Percentiles rank a stretch among this genome's conserved stretches.
Conservation (phyloP, 2,329 filamentous ascomycete species). For the Domatiomyces globalis region DNA sequence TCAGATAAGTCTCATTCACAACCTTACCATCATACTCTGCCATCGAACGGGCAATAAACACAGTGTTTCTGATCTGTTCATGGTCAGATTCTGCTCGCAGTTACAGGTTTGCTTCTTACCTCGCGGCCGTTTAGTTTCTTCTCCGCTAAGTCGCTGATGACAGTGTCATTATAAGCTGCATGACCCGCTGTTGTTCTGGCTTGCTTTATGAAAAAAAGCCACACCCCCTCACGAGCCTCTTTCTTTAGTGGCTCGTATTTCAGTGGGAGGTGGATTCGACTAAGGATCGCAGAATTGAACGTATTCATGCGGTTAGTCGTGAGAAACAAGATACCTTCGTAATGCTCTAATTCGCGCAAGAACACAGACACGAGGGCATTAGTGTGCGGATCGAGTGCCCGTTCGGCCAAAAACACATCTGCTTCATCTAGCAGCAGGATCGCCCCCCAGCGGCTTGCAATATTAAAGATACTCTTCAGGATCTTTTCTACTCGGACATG, state of each 20-base stretch:
- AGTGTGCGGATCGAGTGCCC: constrained; percentile 11
- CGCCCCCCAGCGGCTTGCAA: constrained; percentile 26
- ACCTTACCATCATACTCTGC: too few species aligned
- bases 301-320: constrained; percentile 53
- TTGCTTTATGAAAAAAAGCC: constrained; percentile 7
- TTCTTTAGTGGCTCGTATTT: constrained; percentile 38
- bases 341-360: constrained; percentile 25
- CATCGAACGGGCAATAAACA: too few species aligned
- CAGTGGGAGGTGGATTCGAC: constrained; percentile 70
- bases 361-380: constrained; percentile 23
- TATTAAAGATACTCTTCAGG: constrained; percentile 25
- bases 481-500: constrained; percentile 29
- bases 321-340: constrained; percentile 32
- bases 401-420: constrained; percentile 20
- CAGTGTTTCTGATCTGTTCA: too few species aligned
- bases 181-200: too few species aligned
- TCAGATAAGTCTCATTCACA: too few species aligned
- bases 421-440: constrained; percentile 21
- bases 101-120: too few species aligned
- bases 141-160: too few species aligned
- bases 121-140: too few species aligned
- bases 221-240: constrained; percentile 5
- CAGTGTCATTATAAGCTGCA: too few species aligned
- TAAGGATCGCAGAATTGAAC: constrained; percentile 83
- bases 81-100: too few species aligned